phyloP scores from a whole-genome alignment of 495 filamentous ascomycete genomes.

The Penicillium atrosanguineum region DNA sequence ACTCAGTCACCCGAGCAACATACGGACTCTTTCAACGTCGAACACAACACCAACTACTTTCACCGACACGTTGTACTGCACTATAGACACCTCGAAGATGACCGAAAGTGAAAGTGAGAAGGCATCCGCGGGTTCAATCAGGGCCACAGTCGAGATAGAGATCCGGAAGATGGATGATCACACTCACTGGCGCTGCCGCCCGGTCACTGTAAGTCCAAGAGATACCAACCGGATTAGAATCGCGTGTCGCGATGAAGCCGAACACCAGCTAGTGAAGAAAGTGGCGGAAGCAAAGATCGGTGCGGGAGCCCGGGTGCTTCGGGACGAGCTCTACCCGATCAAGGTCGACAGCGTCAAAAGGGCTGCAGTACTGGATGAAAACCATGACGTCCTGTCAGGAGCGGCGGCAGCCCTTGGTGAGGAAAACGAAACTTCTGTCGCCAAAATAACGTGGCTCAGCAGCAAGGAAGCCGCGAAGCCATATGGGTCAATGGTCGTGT shows the following conservation, averaged over 20 bases:
- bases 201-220: constrained; percentile 24
- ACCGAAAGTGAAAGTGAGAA: constrained; percentile 19
- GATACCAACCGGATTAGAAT: constrained; percentile 25
- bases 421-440: constrained; percentile 21
- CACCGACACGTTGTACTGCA: constrained; percentile 24
- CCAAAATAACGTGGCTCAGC: constrained; percentile 33
- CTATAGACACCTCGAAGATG: constrained; percentile 26
- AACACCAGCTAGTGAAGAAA: constrained; percentile 27
- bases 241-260: too few relatives aligned
- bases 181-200: constrained; percentile 26
- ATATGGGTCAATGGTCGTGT: constrained; percentile 35
- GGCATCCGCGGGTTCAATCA: constrained; percentile 20
- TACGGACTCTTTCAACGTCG: too few relatives aligned
- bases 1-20: too few relatives aligned
- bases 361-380: constrained; percentile 25
- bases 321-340: constrained; percentile 31
- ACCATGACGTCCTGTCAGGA: constrained; percentile 8
- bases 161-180: constrained; percentile 24
- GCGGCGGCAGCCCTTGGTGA: constrained; percentile 17
- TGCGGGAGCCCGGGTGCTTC: constrained; percentile 26
- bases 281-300: constrained; percentile 22
- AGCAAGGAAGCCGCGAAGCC: constrained; percentile 26
- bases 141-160: constrained; percentile 26
- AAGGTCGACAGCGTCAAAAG: constrained; percentile 34
- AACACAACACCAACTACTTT: constrained; percentile 14